Conservation (phyloP, 1,139 yeast genomes). For the Wickerhamomyces sp. region DNA sequence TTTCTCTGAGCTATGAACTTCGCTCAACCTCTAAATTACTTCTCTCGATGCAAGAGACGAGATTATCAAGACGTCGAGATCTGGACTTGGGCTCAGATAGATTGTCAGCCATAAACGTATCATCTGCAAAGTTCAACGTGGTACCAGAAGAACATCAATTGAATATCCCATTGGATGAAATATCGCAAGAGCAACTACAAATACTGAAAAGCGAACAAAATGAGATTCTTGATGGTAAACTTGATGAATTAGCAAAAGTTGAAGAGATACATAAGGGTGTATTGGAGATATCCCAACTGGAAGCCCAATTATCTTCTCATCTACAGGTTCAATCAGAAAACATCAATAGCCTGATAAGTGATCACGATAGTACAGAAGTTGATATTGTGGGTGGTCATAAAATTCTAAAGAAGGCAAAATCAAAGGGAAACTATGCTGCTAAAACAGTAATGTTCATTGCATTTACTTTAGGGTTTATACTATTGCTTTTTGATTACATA, state of each 20-base stretch:
- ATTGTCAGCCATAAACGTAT: slow-evolving; percentile 10
- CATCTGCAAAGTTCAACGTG: slow-evolving; percentile 11
- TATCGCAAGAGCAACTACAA: slow-evolving; percentile 62
- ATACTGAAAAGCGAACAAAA: slow-evolving; percentile 70
- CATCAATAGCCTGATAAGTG: slow-evolving; percentile 61
- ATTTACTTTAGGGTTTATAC: slow-evolving; percentile 53
- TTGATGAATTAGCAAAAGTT: slow-evolving; percentile 64
- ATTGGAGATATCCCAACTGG: slow-evolving; percentile 74
- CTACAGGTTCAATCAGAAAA: slow-evolving; percentile 72
- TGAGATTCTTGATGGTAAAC: slow-evolving; percentile 55
- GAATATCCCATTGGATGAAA: slow-evolving; percentile 12
- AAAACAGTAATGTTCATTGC: slow-evolving; percentile 60
- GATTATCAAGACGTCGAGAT: slow-evolving; percentile 37
- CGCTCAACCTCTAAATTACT: slow-evolving; percentile 34
- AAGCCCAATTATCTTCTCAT: slow-evolving; percentile 73
- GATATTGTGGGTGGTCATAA: slow-evolving; percentile 75
- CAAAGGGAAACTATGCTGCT: slow-evolving; percentile 66
- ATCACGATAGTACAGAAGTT: slow-evolving; percentile 63
- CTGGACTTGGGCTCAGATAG: slow-evolving; percentile 13
- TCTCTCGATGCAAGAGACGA: slow-evolving; percentile 39
- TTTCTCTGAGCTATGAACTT: slow-evolving; percentile 35
- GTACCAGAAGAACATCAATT: slow-evolving; percentile 26
- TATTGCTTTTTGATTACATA: slow-evolving; percentile 54
- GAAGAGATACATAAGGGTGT: slow-evolving; percentile 73
- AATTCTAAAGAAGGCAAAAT: slow-evolving; percentile 67